Base-by-base conservation (phyloP, 768 basidiomycete species). In the Rhodosporidiobolus sp. region DNA sequence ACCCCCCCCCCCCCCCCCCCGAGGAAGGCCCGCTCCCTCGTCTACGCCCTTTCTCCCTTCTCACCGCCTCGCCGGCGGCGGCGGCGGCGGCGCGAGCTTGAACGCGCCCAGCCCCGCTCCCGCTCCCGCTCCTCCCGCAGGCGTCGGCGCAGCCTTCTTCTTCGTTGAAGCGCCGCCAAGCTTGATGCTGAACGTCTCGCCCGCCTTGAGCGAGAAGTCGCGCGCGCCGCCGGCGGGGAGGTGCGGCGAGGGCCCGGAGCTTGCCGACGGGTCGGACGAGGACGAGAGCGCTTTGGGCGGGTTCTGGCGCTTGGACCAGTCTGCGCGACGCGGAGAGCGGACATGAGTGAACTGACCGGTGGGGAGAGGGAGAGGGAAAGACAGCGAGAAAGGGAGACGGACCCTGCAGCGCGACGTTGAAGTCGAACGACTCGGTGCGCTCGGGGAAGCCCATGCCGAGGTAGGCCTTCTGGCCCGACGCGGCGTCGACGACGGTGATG, bases 381-480 rank as follows among this genome's bases (percentile, higher is more conserved):
- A 45, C 1, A 16, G 9, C 16, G 14, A 19, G 50, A 46, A 32
- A 26, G 54, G 8, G 26, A 24, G 26, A 22, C 45, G 56, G 0
- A 52, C 50, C 77, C 59, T 79, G 78, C n/a, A 79, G 53, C 0
- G 77, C 76, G 34, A 79, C 79, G 55, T 79, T 77, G 56, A 77
- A 78, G 65, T 79, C 79, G 59, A 79, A 79, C 8, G 59, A 35
- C 58, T 77, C 77, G 24, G 66, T 69, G 1, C 79, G 76, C 61
- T 79, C 79, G 28, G 72, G 73, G 65, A 79, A 79, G 30, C 78
- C 78, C 76, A 79, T 78, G 12, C 78, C 78, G 46, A 79, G 45
- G 65, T 76, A 79, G 12, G 77, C 75, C 50, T 65, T 74, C 28
- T 70, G 60, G 12, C 63, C 67, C 6, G 49, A 35, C 11, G 65